Evolutionary conservation across 2,329 filamentous ascomycete genomes (phyloP).

Genomic region (Daldinia sp.): DNA sequence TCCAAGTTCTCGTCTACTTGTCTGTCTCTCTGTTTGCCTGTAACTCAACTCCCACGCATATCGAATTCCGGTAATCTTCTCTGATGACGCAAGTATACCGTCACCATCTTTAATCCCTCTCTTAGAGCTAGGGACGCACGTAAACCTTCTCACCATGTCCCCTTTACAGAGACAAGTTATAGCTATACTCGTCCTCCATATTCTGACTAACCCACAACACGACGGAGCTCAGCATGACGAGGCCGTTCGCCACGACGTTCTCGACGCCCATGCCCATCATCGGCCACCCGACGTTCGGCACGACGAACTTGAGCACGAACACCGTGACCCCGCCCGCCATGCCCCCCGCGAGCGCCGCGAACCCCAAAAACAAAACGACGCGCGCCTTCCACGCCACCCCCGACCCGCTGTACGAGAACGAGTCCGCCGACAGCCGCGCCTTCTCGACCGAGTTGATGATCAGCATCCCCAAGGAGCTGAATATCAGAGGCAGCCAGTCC

Average conservation of each 20-base stretch:
- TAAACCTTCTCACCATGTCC: too few relatives aligned
- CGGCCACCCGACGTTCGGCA: conserved; percentile 68
- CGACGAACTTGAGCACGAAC: conserved; percentile 74
- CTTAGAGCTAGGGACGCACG: neutral
- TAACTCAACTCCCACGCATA: neutral
- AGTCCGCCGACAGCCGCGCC: conserved; percentile 72
- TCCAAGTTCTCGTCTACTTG: neutral
- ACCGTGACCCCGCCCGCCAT: conserved; percentile 78
- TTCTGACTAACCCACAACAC: conserved; percentile 78
- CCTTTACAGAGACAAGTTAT: conserved; percentile 70
- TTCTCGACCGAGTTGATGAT: conserved; percentile 80
- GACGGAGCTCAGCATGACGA: conserved; percentile 72
- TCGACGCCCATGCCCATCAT: conserved; percentile 74
- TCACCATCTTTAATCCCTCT: neutral
- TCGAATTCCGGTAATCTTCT: neutral
- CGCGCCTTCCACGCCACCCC: conserved; percentile 77
- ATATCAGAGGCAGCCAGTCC: conserved; percentile 77
- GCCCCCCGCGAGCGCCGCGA: conserved; percentile 73
- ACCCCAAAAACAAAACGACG: conserved; percentile 75
- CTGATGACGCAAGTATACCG: neutral
- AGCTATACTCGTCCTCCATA: conserved; percentile 79
- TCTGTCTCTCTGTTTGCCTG: neutral
- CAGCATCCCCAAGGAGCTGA: conserved; percentile 75
- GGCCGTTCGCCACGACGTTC: conserved; percentile 73
- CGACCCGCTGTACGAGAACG: conserved; percentile 71